phyloP scores from a whole-genome alignment of 1,139 yeast genomes.

The Candida tetrigidarum region DNA sequence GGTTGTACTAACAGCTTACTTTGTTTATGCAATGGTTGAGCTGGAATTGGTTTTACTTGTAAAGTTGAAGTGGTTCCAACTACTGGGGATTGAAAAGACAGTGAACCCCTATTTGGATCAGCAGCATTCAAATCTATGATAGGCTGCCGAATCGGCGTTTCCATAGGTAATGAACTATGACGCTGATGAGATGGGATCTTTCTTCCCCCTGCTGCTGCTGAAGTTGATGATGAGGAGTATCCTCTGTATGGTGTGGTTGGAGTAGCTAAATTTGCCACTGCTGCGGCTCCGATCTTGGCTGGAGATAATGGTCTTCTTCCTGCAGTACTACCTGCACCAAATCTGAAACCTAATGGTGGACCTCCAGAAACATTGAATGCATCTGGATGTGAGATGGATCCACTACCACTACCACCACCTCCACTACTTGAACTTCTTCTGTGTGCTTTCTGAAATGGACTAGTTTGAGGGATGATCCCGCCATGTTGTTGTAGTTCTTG shows the following conservation, averaged over 20 bases:
- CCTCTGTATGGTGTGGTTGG: conserved; percentile 35
- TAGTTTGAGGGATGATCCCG: not conserved
- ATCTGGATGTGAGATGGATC: conserved; percentile 17
- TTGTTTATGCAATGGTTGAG: conserved; percentile 48
- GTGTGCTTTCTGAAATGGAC: conserved; percentile 11
- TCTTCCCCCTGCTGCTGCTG: conserved; percentile 20
- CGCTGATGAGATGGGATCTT: conserved; percentile 35
- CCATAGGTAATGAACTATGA: conserved; percentile 49
- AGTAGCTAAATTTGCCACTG: conserved; percentile 58
- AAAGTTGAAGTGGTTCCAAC: conserved; percentile 37
- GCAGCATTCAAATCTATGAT: conserved; percentile 13
- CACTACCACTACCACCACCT: conserved; percentile 12
- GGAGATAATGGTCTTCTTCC: conserved; percentile 51
- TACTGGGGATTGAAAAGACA: conserved; percentile 23
- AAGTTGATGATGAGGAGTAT: conserved; percentile 19
- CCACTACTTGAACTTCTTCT: conserved; percentile 11
- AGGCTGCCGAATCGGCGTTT: conserved; percentile 17
- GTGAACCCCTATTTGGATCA: conserved; percentile 8
- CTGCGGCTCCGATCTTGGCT: conserved; percentile 73
- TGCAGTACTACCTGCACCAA: conserved; percentile 37
- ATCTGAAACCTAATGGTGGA: conserved; percentile 44
- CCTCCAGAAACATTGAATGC: conserved; percentile 30
- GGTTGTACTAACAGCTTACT: conserved; percentile 39
- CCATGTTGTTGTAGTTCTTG: conserved; percentile 12
- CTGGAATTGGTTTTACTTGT: conserved; percentile 50